Percentiles rank a stretch among this genome's conserved stretches.
phyloP scores from a whole-genome alignment of 2,329 filamentous ascomycete genomes.

The Rhexocercosporidium sp. region DNA sequence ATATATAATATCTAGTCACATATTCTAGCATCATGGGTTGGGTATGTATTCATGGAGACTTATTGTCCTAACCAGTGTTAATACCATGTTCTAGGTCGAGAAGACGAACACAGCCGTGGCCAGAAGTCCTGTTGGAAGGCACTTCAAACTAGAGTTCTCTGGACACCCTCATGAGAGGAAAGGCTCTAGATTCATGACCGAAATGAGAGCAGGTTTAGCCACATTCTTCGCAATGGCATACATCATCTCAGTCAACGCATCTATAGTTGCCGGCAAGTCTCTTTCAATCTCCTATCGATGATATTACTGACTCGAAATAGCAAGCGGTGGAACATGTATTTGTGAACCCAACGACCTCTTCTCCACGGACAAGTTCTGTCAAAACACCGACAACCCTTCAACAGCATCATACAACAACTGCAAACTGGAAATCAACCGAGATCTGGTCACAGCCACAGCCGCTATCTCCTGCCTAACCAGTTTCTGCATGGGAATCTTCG shows the following conservation, averaged over 20 bases:
- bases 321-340: slow-evolving; percentile 35
- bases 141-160: slow-evolving; percentile 81
- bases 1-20: slow-evolving; percentile 24
- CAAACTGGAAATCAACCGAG: slow-evolving; percentile 57
- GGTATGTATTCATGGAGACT: slow-evolving; percentile 29
- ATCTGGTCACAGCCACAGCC: slow-evolving; percentile 83
- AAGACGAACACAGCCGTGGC: slow-evolving; percentile 57
- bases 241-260: slow-evolving; percentile 70
- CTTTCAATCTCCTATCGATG: slow-evolving; percentile 44
- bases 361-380: slow-evolving; percentile 46
- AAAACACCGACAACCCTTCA: slow-evolving; percentile 53
- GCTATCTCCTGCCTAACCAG: slow-evolving; percentile 79
- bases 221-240: slow-evolving; percentile 74
- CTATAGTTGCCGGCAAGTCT: slow-evolving; percentile 47
- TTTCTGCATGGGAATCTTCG: slow-evolving; percentile 84
- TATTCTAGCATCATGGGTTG: slow-evolving; percentile 38
- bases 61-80: slow-evolving; percentile 1
- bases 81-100: slow-evolving; percentile 32
- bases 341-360: slow-evolving; percentile 24
- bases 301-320: slow-evolving; percentile 22
- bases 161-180: slow-evolving; percentile 65
- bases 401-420: slow-evolving; percentile 72
- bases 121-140: slow-evolving; percentile 67
- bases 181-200: slow-evolving; percentile 79
- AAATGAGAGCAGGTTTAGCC: slow-evolving; percentile 81